Evolutionary conservation across 129 eudicot genomes (phyloP), one percentile per base, ranked within the genome.

Genomic region (Glebionis coronaria): DNA sequence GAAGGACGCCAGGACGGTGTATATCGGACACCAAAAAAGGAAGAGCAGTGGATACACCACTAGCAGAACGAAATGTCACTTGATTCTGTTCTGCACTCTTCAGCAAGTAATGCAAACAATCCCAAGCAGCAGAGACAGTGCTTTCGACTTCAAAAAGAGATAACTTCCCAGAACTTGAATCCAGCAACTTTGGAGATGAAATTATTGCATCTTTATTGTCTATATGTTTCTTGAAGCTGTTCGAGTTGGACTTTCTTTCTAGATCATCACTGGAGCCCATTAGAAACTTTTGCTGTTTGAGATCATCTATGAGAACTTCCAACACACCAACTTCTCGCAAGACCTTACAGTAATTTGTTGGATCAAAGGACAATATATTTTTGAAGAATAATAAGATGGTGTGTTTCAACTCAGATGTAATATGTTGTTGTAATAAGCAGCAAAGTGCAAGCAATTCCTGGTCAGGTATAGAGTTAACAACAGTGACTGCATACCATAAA

Each of bases 401-500:
- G 54, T 79, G 87, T 73, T 94, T 94, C 45, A 90, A 63, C 18
- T 90, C 95, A 11, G 99, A 73, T 55, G 84, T 75, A 51, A 89
- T 87, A 1, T 88, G 97, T 73, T 94, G 99, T 85, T 94, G 99
- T 63, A 94, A 68, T 63, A 94, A 84, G 83, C 99, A 94, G 81
- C 99, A 89, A 42, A 94, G 95, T 28, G 99, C 91, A 74, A 94
- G 90, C 58, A 94, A 72, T 79, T 94, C 99, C 74, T 94, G 99
- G 55, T 94, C 99, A 8, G 99, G 99, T 49, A 90, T 79, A 73
- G 95, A 86, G 69, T 94, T 94, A 61, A 90, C 97, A 73, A 94
- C 99, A 13, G 99, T 94, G 31, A 94, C 99, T 28, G 99, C 99
- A 80, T 94, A 94, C 74, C 89, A 95, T 44, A 89, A 97, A 83